Percentiles rank a stretch among this genome's conserved stretches.
These are phyloP conservation scores for Rachicladosporium sp. DNA, from an alignment of 2,329 filamentous ascomycete genomes.

Conservation along the genomic window DNA sequence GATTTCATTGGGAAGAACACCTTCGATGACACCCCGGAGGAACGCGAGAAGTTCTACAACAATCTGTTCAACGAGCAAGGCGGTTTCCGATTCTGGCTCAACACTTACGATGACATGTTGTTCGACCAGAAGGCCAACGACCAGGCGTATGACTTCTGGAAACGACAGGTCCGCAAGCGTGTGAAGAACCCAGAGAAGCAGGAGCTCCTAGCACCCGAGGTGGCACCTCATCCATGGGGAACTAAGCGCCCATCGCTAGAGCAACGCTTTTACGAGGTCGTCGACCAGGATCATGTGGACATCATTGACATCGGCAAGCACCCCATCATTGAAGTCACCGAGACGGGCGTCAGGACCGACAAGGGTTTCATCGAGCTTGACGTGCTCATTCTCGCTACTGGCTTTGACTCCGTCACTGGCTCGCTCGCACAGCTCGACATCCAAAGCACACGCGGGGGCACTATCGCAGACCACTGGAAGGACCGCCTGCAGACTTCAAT, in stretches of 20 bases:
- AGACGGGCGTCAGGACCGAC: constrained; percentile 30
- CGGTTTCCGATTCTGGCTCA: constrained; percentile 30
- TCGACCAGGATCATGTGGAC: constrained; percentile 30
- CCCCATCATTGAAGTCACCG: constrained; percentile 30
- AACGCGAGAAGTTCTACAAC: constrained; percentile 31
- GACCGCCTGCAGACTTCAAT: constrained; percentile 31
- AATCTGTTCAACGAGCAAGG: constrained; percentile 28
- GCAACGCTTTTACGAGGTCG: constrained; percentile 36
- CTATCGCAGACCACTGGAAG: constrained; percentile 30
- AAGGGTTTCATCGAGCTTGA: constrained; percentile 28
- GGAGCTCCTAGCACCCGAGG: constrained; percentile 31
- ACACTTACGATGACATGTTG: constrained; percentile 28
- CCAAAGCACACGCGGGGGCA: constrained; percentile 22
- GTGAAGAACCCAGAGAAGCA: constrained; percentile 32
- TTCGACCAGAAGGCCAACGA: constrained; percentile 28
- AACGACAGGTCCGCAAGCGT: constrained; percentile 28
- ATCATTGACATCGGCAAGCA: constrained; percentile 31
- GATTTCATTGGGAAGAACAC: constrained; percentile 41
- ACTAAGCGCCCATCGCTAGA: constrained; percentile 34
- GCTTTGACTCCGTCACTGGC: constrained; percentile 35
- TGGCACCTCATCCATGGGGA: constrained; percentile 31
- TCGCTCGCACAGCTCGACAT: constrained; percentile 35
- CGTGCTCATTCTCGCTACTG: constrained; percentile 35
- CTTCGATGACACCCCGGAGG: constrained; percentile 30
- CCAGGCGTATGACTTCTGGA: constrained; percentile 34